Conservation (phyloP, 371 early-diverging fungal genomes). For the Mucor indicus region DNA sequence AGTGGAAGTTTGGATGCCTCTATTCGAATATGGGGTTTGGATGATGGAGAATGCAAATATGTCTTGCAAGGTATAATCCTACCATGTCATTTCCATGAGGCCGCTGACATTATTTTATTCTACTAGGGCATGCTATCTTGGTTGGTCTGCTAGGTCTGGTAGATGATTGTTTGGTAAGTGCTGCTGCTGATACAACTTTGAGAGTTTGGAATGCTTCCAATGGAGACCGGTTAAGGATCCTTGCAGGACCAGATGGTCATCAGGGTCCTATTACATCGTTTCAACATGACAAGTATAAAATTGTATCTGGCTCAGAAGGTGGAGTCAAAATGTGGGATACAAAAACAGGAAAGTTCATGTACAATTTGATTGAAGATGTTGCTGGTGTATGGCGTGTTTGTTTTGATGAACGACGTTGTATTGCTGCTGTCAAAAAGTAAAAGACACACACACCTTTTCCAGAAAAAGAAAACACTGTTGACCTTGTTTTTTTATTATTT, state of each 20-base stretch:
- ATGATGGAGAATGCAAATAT: slow-evolving; percentile 76
- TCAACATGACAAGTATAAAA: slow-evolving; percentile 84
- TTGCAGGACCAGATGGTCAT: slow-evolving; percentile 54
- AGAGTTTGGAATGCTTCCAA: slow-evolving; percentile 90
- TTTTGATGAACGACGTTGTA: slow-evolving; percentile 81
- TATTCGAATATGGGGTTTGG: slow-evolving; percentile 95
- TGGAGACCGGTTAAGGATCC: slow-evolving; percentile 62
- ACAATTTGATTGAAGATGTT: slow-evolving; percentile 70
- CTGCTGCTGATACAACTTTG: slow-evolving; percentile 92
- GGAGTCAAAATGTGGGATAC: slow-evolving; percentile 95
- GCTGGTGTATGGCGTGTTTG: slow-evolving; percentile 89
- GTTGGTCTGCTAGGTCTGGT: slow-evolving; percentile 90
- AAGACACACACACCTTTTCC: too few species aligned
- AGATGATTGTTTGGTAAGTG: slow-evolving; percentile 83
- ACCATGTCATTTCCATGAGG: too few species aligned
- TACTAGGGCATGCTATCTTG: slow-evolving; percentile 83
- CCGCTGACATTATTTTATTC: too few species aligned
- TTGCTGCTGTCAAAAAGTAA: slow-evolving; percentile 79
- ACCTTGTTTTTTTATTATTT: slow-evolving; percentile 1
- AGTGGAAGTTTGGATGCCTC: slow-evolving; percentile 96
- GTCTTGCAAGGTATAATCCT: slow-evolving; percentile 35
- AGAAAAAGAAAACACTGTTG: too few species aligned
- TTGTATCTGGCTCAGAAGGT: slow-evolving; percentile 90
- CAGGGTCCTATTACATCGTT: slow-evolving; percentile 92
- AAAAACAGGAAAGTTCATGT: slow-evolving; percentile 66